phyloP scores from a whole-genome alignment of 495 filamentous ascomycete species.

The Halenospora varia region DNA sequence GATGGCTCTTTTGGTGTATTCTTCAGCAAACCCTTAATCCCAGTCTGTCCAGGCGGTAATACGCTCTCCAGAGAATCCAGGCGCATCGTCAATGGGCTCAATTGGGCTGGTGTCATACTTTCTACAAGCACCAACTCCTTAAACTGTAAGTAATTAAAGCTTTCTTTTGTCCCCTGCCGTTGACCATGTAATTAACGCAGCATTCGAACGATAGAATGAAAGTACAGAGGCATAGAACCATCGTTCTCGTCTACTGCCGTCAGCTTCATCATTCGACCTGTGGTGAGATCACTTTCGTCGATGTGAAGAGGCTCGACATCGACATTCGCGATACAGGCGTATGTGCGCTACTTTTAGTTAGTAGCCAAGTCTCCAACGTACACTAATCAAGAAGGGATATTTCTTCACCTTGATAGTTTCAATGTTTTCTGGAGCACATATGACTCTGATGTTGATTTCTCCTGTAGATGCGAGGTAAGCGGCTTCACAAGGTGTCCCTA shows the following conservation, averaged over 20 bases:
- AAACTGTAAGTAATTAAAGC: conserved; percentile 54
- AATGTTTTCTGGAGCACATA: too few species aligned
- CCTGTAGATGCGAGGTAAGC: too few species aligned
- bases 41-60: conserved; percentile 32
- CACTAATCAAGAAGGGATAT: too few species aligned
- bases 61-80: conserved; percentile 56
- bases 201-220: conserved; percentile 53
- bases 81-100: conserved; percentile 48
- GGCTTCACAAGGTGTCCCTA: too few species aligned
- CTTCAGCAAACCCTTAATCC: too few species aligned
- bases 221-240: conserved; percentile 53
- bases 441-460: too few species aligned
- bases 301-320: conserved; percentile 52
- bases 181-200: conserved; percentile 54
- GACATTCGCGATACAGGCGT: conserved; percentile 40
- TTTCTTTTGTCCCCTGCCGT: conserved; percentile 32
- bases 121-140: conserved; percentile 28
- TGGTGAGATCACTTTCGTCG: conserved; percentile 55
- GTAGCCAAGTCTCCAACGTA: too few species aligned
- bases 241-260: conserved; percentile 56
- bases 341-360: conserved; percentile 29
- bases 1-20: neutral
- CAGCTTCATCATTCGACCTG: conserved; percentile 59
- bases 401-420: too few species aligned
- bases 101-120: conserved; percentile 39